A percentile compares a stretch with the other conserved stretches of the same genome.
Evolutionary conservation across 2,329 filamentous ascomycete genomes (phyloP).

Genomic region (Tolypocladium album): DNA sequence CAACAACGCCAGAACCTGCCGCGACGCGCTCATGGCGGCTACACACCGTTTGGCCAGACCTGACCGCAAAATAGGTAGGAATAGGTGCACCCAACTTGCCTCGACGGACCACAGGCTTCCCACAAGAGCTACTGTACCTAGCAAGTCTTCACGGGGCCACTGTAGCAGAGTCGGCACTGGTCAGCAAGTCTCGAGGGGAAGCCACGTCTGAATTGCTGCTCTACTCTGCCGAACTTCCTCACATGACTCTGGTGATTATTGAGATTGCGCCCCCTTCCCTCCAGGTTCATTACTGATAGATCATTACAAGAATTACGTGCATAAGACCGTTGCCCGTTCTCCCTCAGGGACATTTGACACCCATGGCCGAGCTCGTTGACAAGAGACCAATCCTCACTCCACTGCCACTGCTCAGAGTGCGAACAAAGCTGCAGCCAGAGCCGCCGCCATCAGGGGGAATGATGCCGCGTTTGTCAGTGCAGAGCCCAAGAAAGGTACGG

Average conservation of each 20-base stretch:
- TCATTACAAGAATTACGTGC: neutral
- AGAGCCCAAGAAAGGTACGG: neutral
- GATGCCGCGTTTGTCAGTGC: neutral
- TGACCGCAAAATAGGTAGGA: neutral
- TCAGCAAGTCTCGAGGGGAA: neutral
- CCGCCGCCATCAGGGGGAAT: neutral
- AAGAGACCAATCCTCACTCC: neutral
- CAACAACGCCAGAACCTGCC: neutral
- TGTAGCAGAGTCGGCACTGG: neutral
- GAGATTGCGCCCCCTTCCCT: neutral
- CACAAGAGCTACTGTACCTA: neutral
- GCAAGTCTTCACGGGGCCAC: neutral
- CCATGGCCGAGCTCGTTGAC: neutral
- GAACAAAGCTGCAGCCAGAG: neutral
- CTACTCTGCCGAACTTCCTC: neutral
- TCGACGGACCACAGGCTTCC: neutral
- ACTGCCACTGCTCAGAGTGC: neutral
- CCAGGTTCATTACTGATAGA: neutral
- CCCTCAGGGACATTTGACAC: neutral
- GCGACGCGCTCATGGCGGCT: neutral
- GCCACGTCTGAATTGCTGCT: neutral
- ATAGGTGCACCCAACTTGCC: neutral
- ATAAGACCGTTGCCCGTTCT: neutral
- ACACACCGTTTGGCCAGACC: neutral
- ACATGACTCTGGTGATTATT: no score